A percentile compares a stretch with the other conserved stretches of the same genome.
Evolutionary conservation across 83 land plant genomes (phyloP).

Genomic region (Thuja plicata): DNA sequence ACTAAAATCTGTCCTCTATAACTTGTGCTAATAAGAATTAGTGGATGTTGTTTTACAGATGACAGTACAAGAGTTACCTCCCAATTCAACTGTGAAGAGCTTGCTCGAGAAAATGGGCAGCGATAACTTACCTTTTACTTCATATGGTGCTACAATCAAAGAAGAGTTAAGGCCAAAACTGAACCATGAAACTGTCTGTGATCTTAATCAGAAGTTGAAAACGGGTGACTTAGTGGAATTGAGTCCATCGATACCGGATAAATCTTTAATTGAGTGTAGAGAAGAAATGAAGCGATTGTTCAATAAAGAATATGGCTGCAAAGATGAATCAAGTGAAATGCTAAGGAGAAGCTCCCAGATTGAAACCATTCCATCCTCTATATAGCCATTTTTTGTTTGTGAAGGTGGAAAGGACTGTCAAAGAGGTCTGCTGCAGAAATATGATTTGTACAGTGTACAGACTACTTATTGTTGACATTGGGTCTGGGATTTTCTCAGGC

Average conservation of each 20-base stretch:
- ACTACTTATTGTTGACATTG: background rate
- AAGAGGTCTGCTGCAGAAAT: background rate
- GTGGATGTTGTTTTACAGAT: slow-evolving; percentile 57
- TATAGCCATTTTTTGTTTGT: slow-evolving; percentile 1
- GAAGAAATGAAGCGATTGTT: slow-evolving; percentile 79
- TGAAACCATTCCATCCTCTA: background rate
- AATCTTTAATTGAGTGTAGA: slow-evolving; percentile 60
- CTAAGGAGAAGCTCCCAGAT: background rate
- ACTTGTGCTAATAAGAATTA: background rate
- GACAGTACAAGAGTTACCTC: slow-evolving; percentile 88
- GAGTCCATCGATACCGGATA: slow-evolving; percentile 49
- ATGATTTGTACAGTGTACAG: background rate
- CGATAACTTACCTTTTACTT: slow-evolving; percentile 44
- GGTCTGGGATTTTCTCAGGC: background rate
- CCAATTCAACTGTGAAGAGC: slow-evolving; percentile 72
- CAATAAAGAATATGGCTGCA: slow-evolving; percentile 25
- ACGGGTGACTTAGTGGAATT: slow-evolving; percentile 96
- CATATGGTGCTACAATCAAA: slow-evolving; percentile 46
- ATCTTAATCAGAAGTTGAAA: slow-evolving; percentile 64
- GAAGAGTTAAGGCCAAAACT: slow-evolving; percentile 73
- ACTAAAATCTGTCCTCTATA: background rate
- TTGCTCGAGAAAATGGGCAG: slow-evolving; percentile 45
- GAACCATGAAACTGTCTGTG: slow-evolving; percentile 70
- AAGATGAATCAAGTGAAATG: slow-evolving; percentile 10
- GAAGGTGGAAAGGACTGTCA: background rate